phyloP scores from a whole-genome alignment of 73 alveolate genomes.

The Paramecium biaurelia region DNA sequence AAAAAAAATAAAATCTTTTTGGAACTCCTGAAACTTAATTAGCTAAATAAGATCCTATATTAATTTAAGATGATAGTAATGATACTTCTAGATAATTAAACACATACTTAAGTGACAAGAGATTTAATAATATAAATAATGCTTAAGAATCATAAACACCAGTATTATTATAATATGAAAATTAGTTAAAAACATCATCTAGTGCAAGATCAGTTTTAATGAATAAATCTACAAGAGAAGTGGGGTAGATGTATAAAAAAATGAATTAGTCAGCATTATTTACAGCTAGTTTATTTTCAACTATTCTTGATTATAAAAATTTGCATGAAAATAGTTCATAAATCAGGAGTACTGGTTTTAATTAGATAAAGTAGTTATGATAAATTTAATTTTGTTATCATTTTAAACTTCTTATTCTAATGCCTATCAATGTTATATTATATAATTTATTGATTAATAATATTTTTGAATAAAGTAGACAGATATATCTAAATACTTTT shows the following conservation, averaged over 20 bases:
- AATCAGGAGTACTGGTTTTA: neutral
- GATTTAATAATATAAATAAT: neutral
- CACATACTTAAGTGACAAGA: neutral
- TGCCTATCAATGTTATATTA: too few relatives aligned
- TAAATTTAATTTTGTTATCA: neutral
- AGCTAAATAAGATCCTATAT: neutral
- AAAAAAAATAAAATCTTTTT: neutral
- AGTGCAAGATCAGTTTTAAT: neutral
- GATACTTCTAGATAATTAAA: neutral
- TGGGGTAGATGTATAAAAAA: neutral
- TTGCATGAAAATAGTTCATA: neutral
- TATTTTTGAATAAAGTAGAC: too few relatives aligned
- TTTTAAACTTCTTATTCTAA: neutral
- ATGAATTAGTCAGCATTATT: neutral
- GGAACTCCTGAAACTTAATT: neutral
- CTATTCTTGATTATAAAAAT: constrained; percentile 1
- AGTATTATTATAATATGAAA: neutral
- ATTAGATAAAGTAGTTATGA: neutral
- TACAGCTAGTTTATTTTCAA: neutral
- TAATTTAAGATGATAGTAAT: neutral
- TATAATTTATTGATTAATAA: too few relatives aligned
- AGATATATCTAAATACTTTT: too few relatives aligned
- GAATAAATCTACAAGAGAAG: neutral
- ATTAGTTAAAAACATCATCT: neutral
- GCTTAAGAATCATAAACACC: neutral